Evolutionary conservation across 148 eudicot genomes (phyloP).

Genomic region (Pharnaceum exiguum): DNA sequence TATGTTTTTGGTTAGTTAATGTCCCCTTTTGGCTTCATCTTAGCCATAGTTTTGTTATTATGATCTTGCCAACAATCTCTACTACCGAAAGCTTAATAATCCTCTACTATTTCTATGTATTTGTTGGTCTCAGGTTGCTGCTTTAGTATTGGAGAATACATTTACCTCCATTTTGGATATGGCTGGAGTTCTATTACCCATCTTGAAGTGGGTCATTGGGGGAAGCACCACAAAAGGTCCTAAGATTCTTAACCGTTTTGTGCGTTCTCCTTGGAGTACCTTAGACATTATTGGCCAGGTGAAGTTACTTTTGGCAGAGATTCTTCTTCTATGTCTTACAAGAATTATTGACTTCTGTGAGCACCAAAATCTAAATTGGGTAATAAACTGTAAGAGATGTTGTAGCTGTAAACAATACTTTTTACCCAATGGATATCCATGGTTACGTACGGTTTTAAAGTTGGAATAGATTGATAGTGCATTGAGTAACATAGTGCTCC

Average conservation of each 20-base stretch:
- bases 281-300: constrained; percentile 84
- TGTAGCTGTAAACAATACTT: no score
- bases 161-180: constrained; percentile 93
- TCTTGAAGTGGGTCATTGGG: constrained; percentile 89
- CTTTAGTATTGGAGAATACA: constrained; percentile 81
- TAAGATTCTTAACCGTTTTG: constrained; percentile 62
- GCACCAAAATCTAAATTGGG: no score
- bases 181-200: constrained; percentile 95
- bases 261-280: constrained; percentile 92
- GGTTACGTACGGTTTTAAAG: no score
- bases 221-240: constrained; percentile 61
- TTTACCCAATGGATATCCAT: no score
- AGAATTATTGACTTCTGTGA: no score
- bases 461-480: no score
- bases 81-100: not conserved
- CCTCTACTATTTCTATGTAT: not conserved
- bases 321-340: no score
- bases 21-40: not conserved
- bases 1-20: no score
- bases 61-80: no score
- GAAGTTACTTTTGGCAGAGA: constrained; percentile 15
- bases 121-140: constrained; percentile 54
- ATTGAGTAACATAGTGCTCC: no score
- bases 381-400: no score
- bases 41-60: not conserved